Evolutionary conservation across 345 rosid species (phyloP).

Genomic region (Syzygium grande): DNA sequence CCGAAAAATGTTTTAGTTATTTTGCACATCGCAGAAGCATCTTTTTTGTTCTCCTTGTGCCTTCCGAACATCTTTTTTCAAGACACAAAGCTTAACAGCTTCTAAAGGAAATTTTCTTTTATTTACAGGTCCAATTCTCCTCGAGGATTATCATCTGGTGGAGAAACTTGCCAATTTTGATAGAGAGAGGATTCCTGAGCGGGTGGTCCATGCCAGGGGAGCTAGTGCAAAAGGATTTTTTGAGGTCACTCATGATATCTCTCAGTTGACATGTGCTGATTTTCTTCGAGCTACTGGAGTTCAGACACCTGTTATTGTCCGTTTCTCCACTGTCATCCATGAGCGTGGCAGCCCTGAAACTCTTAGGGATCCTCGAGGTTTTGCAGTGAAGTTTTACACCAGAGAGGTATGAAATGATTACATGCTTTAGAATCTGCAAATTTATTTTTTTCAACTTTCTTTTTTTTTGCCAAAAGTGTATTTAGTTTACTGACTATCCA

Average conservation of each 20-base stretch:
- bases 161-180: constrained; percentile 93
- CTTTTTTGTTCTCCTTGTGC: background rate
- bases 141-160: constrained; percentile 91
- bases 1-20: background rate
- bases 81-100: background rate
- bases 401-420: constrained; percentile 54
- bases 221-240: constrained; percentile 99
- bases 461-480: background rate
- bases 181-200: constrained; percentile 93
- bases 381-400: constrained; percentile 96
- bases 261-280: constrained; percentile 82
- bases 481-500: background rate
- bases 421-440: background rate
- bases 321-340: constrained; percentile 96
- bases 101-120: background rate
- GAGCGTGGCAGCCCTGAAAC: constrained; percentile 99
- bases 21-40: background rate
- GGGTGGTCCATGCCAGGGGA: constrained; percentile 98
- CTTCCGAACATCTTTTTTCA: background rate
- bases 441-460: background rate
- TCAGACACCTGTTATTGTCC: constrained; percentile 93
- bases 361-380: constrained; percentile 92
- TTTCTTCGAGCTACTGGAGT: constrained; percentile 90
- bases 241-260: constrained; percentile 87
- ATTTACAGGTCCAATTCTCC: constrained; percentile 77